Evolutionary conservation across 371 early-diverging fungal genomes (phyloP).

Genomic region (Mucor ambiguus): DNA sequence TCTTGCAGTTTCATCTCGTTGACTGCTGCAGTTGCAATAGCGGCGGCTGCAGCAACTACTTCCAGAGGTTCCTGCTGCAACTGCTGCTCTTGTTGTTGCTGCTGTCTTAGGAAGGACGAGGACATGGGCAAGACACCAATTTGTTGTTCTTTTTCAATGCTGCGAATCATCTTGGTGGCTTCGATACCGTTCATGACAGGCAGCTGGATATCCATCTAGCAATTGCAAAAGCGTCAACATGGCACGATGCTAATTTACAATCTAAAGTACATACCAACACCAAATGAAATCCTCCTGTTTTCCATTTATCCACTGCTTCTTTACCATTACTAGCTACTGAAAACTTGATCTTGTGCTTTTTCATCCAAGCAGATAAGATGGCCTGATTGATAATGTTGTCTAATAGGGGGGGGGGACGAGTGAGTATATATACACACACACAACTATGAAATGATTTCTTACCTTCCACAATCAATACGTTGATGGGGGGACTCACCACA

Average conservation of each 20-base stretch:
- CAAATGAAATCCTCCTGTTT: slow-evolving; percentile 64
- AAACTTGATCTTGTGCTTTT: slow-evolving; percentile 64
- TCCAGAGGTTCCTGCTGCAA: neutral
- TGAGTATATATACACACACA: neutral
- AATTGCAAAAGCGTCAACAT: no score
- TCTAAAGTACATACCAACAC: slow-evolving; percentile 65
- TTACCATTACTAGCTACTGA: slow-evolving; percentile 67
- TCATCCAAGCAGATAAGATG: slow-evolving; percentile 69
- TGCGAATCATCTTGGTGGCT: slow-evolving; percentile 69
- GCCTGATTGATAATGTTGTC: slow-evolving; percentile 74
- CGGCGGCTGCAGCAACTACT: neutral
- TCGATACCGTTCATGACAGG: slow-evolving; percentile 80
- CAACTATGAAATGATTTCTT: neutral
- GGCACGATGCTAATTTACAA: no score
- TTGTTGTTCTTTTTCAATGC: slow-evolving; percentile 58
- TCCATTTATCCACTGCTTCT: slow-evolving; percentile 73
- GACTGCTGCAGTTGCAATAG: neutral
- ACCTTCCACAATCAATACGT: slow-evolving; percentile 78
- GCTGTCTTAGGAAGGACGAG: slow-evolving; percentile 19
- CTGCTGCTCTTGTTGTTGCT: slow-evolving; percentile 9
- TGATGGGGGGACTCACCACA: slow-evolving; percentile 56
- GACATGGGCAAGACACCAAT: slow-evolving; percentile 53
- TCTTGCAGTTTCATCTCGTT: neutral
- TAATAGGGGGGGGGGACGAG: slow-evolving; percentile 7
- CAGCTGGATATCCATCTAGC: slow-evolving; percentile 75